Evolutionary conservation across 2,329 filamentous ascomycete species (phyloP).

Genomic region (Fusarium pilosicola): DNA sequence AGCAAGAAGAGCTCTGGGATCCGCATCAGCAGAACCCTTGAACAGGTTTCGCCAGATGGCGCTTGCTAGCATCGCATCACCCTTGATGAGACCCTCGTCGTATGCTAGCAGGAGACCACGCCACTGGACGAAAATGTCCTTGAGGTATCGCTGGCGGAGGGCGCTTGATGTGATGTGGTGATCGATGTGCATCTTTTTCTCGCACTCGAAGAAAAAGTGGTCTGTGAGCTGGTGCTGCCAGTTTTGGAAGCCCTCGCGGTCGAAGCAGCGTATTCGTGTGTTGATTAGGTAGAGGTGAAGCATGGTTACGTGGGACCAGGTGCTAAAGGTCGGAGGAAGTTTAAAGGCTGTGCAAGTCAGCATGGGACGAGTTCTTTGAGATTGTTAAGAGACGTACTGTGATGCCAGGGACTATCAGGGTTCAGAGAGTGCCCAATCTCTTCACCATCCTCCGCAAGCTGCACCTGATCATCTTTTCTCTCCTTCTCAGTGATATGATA

Average conservation of each 20-base stretch:
- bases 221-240: constrained; percentile 94
- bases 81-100: constrained; percentile 81
- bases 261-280: constrained; percentile 82
- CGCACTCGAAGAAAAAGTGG: constrained; percentile 92
- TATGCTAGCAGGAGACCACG: constrained; percentile 85
- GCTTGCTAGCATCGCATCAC: constrained; percentile 79
- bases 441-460: constrained; percentile 79
- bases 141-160: constrained; percentile 73
- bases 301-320: constrained; percentile 96
- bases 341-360: constrained; percentile 69
- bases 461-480: constrained; percentile 72
- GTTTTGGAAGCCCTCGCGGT: constrained; percentile 71
- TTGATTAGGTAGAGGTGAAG: constrained; percentile 94
- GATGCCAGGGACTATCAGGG: constrained; percentile 71
- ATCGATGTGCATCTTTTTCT: constrained; percentile 82
- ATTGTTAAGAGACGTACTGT: constrained; percentile 63
- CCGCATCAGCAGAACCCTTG: constrained; percentile 70
- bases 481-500: constrained; percentile 78
- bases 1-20: constrained; percentile 61
- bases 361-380: too few relatives aligned
- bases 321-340: constrained; percentile 88
- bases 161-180: constrained; percentile 74
- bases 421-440: constrained; percentile 71
- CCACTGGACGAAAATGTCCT: constrained; percentile 95
- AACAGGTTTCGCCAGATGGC: constrained; percentile 96